Evolutionary conservation across 1,139 yeast species (phyloP).

Genomic region (Sugiyamaella castrensis): DNA sequence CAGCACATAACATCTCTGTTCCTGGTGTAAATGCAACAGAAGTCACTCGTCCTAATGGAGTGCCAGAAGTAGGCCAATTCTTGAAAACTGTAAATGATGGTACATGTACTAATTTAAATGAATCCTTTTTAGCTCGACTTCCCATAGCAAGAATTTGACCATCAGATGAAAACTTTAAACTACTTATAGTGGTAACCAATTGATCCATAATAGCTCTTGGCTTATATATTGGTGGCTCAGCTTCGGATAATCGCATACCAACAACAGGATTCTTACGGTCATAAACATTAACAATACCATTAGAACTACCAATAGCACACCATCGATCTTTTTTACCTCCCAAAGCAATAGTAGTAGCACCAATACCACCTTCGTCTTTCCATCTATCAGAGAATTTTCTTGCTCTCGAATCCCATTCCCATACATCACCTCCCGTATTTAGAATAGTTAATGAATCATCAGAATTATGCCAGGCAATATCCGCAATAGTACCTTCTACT

Average conservation of each 20-base stretch:
- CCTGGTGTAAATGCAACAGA: constrained; percentile 77
- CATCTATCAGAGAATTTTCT: constrained; percentile 60
- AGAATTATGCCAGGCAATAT: constrained; percentile 72
- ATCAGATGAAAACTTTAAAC: constrained; percentile 73
- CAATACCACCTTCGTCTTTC: constrained; percentile 86
- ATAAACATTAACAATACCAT: constrained; percentile 87
- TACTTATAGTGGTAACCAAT: constrained; percentile 75
- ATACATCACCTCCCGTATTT: constrained; percentile 80
- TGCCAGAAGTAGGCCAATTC: constrained; percentile 97
- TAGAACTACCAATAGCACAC: constrained; percentile 84
- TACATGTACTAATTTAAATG: constrained; percentile 79
- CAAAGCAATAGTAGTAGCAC: constrained; percentile 72
- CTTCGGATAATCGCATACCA: constrained; percentile 25
- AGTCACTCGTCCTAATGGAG: constrained; percentile 93
- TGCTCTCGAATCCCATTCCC: constrained; percentile 70
- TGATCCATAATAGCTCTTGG: constrained; percentile 63
- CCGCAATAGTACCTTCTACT: constrained; percentile 77
- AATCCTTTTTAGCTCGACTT: constrained; percentile 81
- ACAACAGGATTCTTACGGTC: constrained; percentile 48
- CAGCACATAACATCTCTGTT: constrained; percentile 80
- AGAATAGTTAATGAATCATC: constrained; percentile 48
- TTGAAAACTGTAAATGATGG: constrained; percentile 83
- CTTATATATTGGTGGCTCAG: constrained; percentile 29
- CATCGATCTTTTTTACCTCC: constrained; percentile 78
- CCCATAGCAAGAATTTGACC: constrained; percentile 89